Evolutionary conservation across 805 yeast species (phyloP), one percentile per base, ranked within the genome.

Genomic region (Blastobotrys mokoenaii): DNA sequence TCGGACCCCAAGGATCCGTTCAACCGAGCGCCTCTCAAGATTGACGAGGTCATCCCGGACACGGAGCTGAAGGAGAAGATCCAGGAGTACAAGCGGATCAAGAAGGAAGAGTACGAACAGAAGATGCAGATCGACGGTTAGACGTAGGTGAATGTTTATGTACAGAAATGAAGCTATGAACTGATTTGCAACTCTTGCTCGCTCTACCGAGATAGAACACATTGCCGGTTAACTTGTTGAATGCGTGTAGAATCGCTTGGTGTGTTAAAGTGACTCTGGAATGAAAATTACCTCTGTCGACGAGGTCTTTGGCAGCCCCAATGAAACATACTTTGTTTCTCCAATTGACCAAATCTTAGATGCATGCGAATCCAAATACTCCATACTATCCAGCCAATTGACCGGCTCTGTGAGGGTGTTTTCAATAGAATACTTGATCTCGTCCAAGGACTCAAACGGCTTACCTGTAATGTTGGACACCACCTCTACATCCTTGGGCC

Each of bases 1-100:
- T 86, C 90, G 67, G 97, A 93, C 66, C 78, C 95, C 1, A 93
- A 96, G 0, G 99, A 93, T 68, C 99, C 99, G 15, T 93, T 93
- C 69, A 93, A 90, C 65, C 80, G 99, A 65, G 74, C 80, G 69
- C 97, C 97, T 3, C 70, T 93, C 56, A 86, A 78, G 57, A 64
- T 90, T 34, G 97, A 90, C 52, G 96, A 93, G 54, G 95, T 89
- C 22, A 64, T 74, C 17, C 95, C 93, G 15, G 82, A 89, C 65
- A 69, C 66, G 1, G 95, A 82, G 51, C 69, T 89, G 60, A 80
- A 73, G 58, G 57, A 63, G 38, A 74, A 73, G 58, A 87, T 87
- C 45, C 67, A 66, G 38, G 76, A 70, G 30, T 89, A 80, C 62
- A 79, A 74, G 53, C 54, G 46, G 39, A 63, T 67, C 34, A 76